Percentiles rank a stretch among this genome's conserved stretches.
Conservation (phyloP, 495 filamentous ascomycete species). For the Lophiostoma macrostomum region DNA sequence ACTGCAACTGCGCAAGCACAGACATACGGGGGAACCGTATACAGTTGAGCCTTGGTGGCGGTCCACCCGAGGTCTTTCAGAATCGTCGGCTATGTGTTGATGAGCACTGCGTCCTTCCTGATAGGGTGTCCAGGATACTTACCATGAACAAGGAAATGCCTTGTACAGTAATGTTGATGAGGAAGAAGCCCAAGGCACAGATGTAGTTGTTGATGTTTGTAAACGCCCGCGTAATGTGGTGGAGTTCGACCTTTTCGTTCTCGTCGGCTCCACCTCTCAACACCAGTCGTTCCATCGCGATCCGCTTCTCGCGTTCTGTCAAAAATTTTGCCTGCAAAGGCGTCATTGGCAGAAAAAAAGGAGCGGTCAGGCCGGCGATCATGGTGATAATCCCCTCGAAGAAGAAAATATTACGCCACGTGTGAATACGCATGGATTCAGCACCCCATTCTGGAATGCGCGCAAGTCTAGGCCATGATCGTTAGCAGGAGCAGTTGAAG, state of each 20-base stretch:
- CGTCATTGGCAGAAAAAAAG: constrained; percentile 21
- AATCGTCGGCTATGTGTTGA: constrained; percentile 9
- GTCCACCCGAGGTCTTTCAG: constrained; percentile 38
- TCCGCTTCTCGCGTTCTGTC: constrained; percentile 22
- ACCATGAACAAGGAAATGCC: constrained; percentile 34
- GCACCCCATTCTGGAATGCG: constrained; percentile 30
- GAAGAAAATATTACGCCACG: constrained; percentile 35
- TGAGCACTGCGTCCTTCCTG: neutral
- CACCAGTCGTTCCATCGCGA: constrained; percentile 18
- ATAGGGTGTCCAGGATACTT: neutral
- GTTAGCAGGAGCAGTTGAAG: neutral
- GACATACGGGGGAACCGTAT: constrained; percentile 85
- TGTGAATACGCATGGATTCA: constrained; percentile 23
- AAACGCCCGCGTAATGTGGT: constrained; percentile 26
- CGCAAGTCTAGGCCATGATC: constrained; percentile 4
- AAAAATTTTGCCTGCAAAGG: constrained; percentile 21
- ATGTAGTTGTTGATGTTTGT: constrained; percentile 37
- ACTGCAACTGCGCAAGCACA: constrained; percentile 72
- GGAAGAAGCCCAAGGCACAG: constrained; percentile 33
- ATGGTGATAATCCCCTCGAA: constrained; percentile 35
- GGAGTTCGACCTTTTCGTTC: constrained; percentile 27
- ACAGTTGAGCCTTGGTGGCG: constrained; percentile 73
- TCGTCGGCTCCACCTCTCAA: constrained; percentile 12
- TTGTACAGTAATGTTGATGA: constrained; percentile 37
- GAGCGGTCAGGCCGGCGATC: constrained; percentile 20